Conservation (phyloP, 1,139 yeast genomes). For the Lizanozyma gosingica region DNA sequence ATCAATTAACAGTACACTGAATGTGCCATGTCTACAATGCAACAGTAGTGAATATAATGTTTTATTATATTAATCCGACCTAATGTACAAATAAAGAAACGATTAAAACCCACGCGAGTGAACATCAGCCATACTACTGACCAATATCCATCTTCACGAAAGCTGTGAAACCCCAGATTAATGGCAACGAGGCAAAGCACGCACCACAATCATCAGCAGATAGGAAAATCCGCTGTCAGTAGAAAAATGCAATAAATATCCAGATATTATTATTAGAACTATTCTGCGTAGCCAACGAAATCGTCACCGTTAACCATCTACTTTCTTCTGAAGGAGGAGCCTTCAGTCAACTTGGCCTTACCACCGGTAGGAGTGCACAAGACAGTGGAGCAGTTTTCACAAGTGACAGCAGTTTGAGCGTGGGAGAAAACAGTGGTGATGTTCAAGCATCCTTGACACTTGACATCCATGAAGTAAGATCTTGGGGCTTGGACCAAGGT, state of each 20-base stretch:
- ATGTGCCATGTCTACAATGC: background rate
- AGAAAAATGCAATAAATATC: background rate
- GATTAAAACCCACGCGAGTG: background rate
- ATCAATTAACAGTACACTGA: no score
- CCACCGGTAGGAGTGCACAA: conserved; percentile 99
- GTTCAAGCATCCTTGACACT: conserved; percentile 98
- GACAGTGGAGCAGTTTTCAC: conserved; percentile 97
- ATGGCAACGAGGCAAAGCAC: no score
- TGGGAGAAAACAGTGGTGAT: conserved; percentile 99
- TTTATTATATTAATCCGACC: background rate
- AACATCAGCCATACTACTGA: background rate
- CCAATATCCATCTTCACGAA: no score
- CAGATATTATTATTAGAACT: background rate
- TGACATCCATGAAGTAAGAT: conserved; percentile 99
- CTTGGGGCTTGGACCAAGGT: conserved; percentile 96
- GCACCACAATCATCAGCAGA: no score
- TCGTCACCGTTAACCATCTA: conserved; percentile 44
- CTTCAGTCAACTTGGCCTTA: conserved; percentile 98
- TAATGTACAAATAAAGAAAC: background rate
- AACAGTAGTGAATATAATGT: background rate
- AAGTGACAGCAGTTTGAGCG: conserved; percentile 99
- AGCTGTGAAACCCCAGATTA: background rate
- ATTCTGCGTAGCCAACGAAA: no score
- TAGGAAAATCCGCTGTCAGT: background rate
- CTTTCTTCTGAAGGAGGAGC: conserved; percentile 99